Evolutionary conservation across 106 monocot genomes (phyloP), one percentile per base, ranked within the genome.

Genomic region (Acanthochlamys bracteata): DNA sequence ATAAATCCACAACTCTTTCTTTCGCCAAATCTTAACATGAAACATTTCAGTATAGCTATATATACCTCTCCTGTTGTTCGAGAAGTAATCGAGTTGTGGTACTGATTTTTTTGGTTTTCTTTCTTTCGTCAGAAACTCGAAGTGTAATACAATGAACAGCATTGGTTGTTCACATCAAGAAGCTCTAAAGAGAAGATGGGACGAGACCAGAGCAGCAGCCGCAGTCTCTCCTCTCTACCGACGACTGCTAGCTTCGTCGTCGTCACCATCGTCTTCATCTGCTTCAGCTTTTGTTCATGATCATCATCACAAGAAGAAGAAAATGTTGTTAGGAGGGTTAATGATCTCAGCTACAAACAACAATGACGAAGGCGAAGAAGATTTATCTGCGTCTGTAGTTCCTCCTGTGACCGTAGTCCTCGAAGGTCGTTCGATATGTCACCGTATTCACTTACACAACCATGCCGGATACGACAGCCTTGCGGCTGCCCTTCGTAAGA

Each of bases 351-450:
- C n/a, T n/a, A n/a, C n/a, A n/a, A n/a, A n/a, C n/a, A n/a, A n/a
- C n/a, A n/a, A n/a, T 7, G 25, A 43, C 10, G 17, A 27, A 7
- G 82, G 65, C 43, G 43, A 7, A 10, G 66, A 71, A 19, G 79
- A 76, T 19, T 26, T 74, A 33, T 61, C 77, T 10, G 76, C 79
- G 7, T 27, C 74, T 26, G 72, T 82, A 24, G 69, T 77, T 3
- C 88, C 82, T 0, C 82, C 84, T 0, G 85, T 88, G 11, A 85
- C 82, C 11, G 84, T 93, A 3, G 80, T 85, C 43, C 72, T 85
- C 0, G 93, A 93, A 59, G 93, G 88, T 21, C 76, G 93, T 1
- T 84, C 82, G 39, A 93, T 93, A 69, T 88, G 82, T 73, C 88
- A 93, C 56, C 79, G 88, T 54, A 69, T 93, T 62, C 62, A 75